These are phyloP conservation scores for Colletotrichum agaves DNA, from an alignment of 2,329 filamentous ascomycete genomes.

Conservation along the genomic window DNA sequence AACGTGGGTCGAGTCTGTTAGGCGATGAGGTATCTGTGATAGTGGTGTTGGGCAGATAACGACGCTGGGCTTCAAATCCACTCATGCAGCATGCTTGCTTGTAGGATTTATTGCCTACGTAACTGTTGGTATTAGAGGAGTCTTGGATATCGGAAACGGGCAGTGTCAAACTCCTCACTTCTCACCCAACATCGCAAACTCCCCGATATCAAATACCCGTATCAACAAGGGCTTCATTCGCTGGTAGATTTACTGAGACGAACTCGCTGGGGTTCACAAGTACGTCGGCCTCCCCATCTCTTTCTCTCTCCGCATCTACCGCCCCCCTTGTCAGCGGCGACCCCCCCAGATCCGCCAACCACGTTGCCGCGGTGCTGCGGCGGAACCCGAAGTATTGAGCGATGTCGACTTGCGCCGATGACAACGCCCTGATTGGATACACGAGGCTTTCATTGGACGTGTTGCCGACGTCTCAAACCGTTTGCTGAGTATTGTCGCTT, in stretches of 20 bases:
- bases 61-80: not conserved
- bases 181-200: too few species aligned
- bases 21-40: not conserved
- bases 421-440: not conserved
- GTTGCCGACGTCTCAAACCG: not conserved
- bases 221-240: not conserved
- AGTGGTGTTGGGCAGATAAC: constrained; percentile 3
- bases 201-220: too few species aligned
- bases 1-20: not conserved
- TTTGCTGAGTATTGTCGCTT: not conserved
- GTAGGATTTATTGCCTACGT: too few species aligned
- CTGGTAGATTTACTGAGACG: too few species aligned
- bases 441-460: not conserved
- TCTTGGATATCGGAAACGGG: too few species aligned
- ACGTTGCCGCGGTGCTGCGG: constrained; percentile 9
- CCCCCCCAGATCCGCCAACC: not conserved
- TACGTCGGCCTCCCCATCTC: not conserved
- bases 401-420: not conserved
- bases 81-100: not conserved
- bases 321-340: not conserved
- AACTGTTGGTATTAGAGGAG: too few species aligned
- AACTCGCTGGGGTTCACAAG: not conserved
- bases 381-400: constrained; percentile 3
- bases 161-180: too few species aligned
- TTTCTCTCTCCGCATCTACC: not conserved